Base-by-base conservation (phyloP, 306 rosid species). In the Cicer bijugum region DNA sequence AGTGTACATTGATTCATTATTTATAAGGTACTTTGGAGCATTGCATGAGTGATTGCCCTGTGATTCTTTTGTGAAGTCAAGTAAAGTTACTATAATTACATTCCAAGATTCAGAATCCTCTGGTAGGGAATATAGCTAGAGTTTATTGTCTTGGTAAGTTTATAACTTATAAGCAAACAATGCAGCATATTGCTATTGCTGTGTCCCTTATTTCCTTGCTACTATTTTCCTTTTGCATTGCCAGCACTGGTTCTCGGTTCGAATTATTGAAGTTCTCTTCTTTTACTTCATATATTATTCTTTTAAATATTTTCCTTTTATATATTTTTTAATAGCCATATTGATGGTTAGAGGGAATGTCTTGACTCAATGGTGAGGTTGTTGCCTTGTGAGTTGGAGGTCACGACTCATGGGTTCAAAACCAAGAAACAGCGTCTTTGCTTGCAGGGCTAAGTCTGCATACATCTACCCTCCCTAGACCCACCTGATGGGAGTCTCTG, bases 101-200 rank as follows among this genome's bases (percentile, higher is more conserved):
- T 78, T 69, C 84, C 80, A 85, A 88, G 85, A 81, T 78, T 82
- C 89, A 74, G 92, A 93, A 81, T 91, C 85, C 67, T 80, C 81
- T 28, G 48, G 84, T 90, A 87, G 91, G 89, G 87, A 80, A 70
- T 82, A 77, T 81, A 82, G 76, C 82, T 85, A 83, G 84, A 85
- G 89, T 87, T 74, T 64, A 77, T 81, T 83, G 72, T 80, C 88
- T 86, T 85, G 96, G 96, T 89, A 90, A 91, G 98, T 81, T 87
- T 42, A 69, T 69, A 45, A 72, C 78, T 87, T 42, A 69, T 69
- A 45, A 72, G 70, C 75, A 71, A 69, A 53, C 35, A 42, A 53
- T 84, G 66, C 12, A 47, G n/a, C 19, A 37, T 53, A 6, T 35
- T 80, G 66, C 50, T 74, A 52, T 16, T 46, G 59, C 39, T 9